Evolutionary conservation across 768 basidiomycete species (phyloP), one percentile per base, ranked within the genome.

Genomic region (Coprinopsis cinerea): DNA sequence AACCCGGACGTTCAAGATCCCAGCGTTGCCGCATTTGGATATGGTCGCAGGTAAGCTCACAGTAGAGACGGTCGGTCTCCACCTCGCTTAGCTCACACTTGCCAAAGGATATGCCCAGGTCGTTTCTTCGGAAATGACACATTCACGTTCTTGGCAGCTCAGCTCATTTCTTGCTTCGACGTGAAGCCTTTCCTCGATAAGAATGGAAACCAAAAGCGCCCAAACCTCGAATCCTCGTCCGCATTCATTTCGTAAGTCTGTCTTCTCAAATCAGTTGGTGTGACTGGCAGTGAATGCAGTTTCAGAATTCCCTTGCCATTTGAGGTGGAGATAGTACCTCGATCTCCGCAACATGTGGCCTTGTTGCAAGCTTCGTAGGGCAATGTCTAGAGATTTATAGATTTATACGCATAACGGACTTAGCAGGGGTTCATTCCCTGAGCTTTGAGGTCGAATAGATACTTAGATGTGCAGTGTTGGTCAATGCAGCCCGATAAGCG

Each of bases 31-130:
- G 48, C 34, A 7, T 53, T 53, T 25, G 52, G 52, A 13, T 53
- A 35, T 46, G 52, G 48, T 11, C 47, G 52, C 13, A 43, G 52
- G 52, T 53, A 41, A n/a, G n/a, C n/a, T n/a, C 7, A 39, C 6
- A 7, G 18, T 39, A 7, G 7, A 39, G 7, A 32, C 30, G 30
- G 15, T 15, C 30, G 30, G 15, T 32, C 15, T 32, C 7, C 15
- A 32, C 30, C 9, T 7, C 30, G 30, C 30, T 7, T 32, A 15
- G 30, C 9, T 15, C 30, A 15, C 15, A 15, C 9, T 32, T 15
- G 15, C 15, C 30, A 32, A 32, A 32, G 30, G 30, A 32, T 32
- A 32, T 32, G 30, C 30, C 30, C 30, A 7, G 30, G 30, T 15
- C 7, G 7, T 32, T 15, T 7, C 30, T 7, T 32, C 15, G 30